These are phyloP conservation scores for Myrica gale DNA, from an alignment of 306 rosid genomes.

Conservation along the genomic window DNA sequence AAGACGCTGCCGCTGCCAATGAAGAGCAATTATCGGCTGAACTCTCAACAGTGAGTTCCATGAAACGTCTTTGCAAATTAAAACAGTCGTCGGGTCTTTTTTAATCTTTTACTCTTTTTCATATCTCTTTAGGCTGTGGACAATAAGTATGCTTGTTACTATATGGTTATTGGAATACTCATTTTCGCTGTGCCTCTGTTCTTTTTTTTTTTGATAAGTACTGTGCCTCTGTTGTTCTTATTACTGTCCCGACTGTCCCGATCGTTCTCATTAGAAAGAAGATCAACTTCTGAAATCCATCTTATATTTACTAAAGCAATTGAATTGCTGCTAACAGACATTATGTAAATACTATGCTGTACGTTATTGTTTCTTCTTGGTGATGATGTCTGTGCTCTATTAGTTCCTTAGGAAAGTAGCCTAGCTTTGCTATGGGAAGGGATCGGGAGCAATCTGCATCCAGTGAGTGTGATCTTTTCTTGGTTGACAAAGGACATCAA, in stretches of 20 bases:
- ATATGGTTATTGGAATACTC: no score
- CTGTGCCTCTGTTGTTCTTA: no score
- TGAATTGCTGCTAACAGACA: background rate
- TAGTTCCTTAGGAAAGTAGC: background rate
- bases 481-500: background rate
- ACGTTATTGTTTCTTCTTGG: no score
- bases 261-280: background rate
- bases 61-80: slow-evolving; percentile 14
- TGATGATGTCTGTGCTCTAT: background rate
- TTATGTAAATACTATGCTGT: background rate
- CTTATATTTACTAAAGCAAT: background rate
- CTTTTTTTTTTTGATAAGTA: no score
- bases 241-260: no score
- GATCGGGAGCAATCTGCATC: background rate
- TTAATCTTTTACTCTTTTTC: background rate
- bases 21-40: slow-evolving; percentile 76
- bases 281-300: background rate
- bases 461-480: background rate
- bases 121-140: background rate
- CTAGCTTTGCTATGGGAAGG: background rate
- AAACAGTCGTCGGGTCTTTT: background rate
- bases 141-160: no score
- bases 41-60: slow-evolving; percentile 72
- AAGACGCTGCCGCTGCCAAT: slow-evolving; percentile 63
- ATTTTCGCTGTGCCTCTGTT: no score